Percentiles rank a stretch among this genome's conserved stretches.
Conservation (phyloP, 441 rosid genomes). For the Pelargonium australe region DNA sequence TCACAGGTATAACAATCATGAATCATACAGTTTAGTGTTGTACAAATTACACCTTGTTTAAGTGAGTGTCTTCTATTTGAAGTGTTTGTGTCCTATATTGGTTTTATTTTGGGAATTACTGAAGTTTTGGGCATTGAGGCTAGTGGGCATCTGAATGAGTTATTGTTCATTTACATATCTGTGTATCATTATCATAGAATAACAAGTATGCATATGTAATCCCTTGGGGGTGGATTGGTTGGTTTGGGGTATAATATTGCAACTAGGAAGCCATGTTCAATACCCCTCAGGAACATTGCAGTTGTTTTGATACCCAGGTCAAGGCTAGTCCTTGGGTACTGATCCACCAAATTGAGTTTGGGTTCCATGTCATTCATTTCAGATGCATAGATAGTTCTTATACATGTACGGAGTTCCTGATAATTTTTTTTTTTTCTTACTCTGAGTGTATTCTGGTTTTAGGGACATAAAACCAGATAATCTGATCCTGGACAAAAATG, state of each 20-base stretch:
- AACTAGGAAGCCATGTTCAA: too few species aligned
- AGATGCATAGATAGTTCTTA: neutral
- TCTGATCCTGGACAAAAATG: constrained; percentile 84
- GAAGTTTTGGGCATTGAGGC: neutral
- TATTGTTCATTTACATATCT: too few species aligned
- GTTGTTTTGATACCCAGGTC: neutral
- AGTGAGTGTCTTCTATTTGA: neutral
- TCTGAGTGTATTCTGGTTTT: constrained; percentile 17
- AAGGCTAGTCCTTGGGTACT: neutral
- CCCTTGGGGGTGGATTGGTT: neutral
- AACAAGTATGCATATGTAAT: too few species aligned
- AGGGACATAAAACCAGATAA: constrained; percentile 97
- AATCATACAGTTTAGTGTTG: neutral
- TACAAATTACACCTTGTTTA: too few species aligned
- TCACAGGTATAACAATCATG: constrained; percentile 54
- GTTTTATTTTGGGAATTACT: neutral
- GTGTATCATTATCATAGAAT: too few species aligned
- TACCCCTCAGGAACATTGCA: neutral
- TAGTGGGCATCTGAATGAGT: too few species aligned
- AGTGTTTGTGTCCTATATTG: neutral
- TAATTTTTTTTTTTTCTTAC: neutral
- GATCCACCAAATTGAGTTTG: neutral
- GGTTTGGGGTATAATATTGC: too few species aligned
- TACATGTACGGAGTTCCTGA: constrained; percentile 7
- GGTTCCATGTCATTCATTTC: neutral